phyloP scores from a whole-genome alignment of 2,329 filamentous ascomycete genomes.

The Periconia digitata region DNA sequence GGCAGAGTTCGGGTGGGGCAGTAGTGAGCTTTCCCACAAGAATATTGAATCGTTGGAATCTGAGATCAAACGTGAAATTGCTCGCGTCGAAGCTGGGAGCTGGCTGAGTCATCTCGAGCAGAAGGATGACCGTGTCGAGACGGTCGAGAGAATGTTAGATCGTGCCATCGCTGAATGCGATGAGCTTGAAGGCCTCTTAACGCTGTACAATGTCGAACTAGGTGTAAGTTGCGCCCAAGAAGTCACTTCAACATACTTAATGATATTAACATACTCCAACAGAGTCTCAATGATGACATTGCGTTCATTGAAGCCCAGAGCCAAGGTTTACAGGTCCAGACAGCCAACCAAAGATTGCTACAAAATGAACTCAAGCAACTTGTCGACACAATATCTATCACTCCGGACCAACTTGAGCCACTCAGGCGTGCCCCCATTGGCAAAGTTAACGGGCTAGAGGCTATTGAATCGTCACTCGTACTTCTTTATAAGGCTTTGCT shows the following conservation, averaged over 20 bases:
- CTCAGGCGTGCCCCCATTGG: slow-evolving; percentile 75
- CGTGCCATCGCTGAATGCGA: slow-evolving; percentile 93
- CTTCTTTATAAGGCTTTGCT: slow-evolving; percentile 89
- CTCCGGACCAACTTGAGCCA: slow-evolving; percentile 71
- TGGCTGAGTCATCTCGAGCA: slow-evolving; percentile 84
- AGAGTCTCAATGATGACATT: slow-evolving; percentile 95
- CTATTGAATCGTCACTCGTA: slow-evolving; percentile 76
- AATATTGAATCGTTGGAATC: slow-evolving; percentile 78
- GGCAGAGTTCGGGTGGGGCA: slow-evolving; percentile 87
- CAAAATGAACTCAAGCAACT: slow-evolving; percentile 86
- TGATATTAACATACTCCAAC: slow-evolving; percentile 24
- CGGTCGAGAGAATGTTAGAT: slow-evolving; percentile 84
- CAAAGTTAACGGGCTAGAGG: slow-evolving; percentile 67
- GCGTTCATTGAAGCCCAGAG: slow-evolving; percentile 96
- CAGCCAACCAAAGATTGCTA: slow-evolving; percentile 92
- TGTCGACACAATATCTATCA: slow-evolving; percentile 90
- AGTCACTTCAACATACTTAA: slow-evolving; percentile 8
- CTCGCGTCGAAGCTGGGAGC: slow-evolving; percentile 86
- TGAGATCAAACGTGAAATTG: slow-evolving; percentile 84
- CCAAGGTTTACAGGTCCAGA: slow-evolving; percentile 94
- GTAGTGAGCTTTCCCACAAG: slow-evolving; percentile 71
- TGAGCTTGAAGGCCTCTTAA: slow-evolving; percentile 90
- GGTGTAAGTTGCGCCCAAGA: slow-evolving; percentile 62
- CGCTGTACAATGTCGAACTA: slow-evolving; percentile 90
- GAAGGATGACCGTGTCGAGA: slow-evolving; percentile 85